Conservation (phyloP, 2,329 filamentous ascomycete genomes). For the Hymenoscyphus repandus region DNA sequence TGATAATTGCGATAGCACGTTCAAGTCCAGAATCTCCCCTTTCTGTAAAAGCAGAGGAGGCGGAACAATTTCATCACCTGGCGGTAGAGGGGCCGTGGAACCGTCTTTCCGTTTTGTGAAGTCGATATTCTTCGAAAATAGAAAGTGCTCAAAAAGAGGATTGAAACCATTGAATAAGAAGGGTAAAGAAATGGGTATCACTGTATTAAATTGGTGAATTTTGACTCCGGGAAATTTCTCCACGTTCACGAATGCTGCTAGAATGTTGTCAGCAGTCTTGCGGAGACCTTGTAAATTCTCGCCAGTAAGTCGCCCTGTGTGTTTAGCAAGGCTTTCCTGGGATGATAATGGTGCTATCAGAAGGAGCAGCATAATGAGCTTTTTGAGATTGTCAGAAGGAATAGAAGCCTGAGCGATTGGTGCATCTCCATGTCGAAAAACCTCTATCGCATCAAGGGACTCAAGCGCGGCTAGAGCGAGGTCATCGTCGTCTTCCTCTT, state of each 20-base stretch:
- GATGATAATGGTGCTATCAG: constrained; percentile 59
- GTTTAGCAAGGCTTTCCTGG: constrained; percentile 59
- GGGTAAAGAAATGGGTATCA: constrained; percentile 56
- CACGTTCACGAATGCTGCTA: constrained; percentile 60
- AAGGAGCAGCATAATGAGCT: constrained; percentile 64
- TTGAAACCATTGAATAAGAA: constrained; percentile 64
- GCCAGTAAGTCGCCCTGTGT: constrained; percentile 51
- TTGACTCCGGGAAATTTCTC: constrained; percentile 60
- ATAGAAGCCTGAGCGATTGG: constrained; percentile 62
- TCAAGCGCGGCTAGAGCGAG: constrained; percentile 65
- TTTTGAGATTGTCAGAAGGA: constrained; percentile 67
- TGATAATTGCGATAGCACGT: constrained; percentile 62
- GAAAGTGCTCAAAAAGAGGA: constrained; percentile 67
- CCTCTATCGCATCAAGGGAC: constrained; percentile 58
- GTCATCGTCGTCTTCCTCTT: constrained; percentile 51
- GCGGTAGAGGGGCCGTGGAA: constrained; percentile 12
- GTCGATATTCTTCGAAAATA: constrained; percentile 68
- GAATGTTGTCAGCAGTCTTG: constrained; percentile 56
- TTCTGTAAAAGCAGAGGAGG: constrained; percentile 44
- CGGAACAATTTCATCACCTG: constrained; percentile 18
- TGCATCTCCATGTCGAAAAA: constrained; percentile 48
- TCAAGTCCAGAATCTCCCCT: constrained; percentile 61
- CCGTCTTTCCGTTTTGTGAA: constrained; percentile 40
- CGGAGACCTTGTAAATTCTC: constrained; percentile 54
- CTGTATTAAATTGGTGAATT: constrained; percentile 54